Percentiles rank a stretch among this genome's conserved stretches.
Evolutionary conservation across 768 basidiomycete species (phyloP).

Genomic region (Leccinellum luteum): DNA sequence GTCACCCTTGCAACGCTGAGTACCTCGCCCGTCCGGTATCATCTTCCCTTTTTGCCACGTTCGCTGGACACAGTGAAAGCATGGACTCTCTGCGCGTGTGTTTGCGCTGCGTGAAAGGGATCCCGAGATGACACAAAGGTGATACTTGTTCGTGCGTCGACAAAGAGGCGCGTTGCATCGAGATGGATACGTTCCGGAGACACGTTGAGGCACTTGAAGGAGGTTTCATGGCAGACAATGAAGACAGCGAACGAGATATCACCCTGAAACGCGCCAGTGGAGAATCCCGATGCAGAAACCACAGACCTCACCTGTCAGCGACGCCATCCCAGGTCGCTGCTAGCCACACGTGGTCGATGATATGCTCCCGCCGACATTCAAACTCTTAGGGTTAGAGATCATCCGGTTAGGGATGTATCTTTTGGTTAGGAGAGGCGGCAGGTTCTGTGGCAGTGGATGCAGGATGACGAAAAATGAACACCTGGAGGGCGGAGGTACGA

Average conservation of each 20-base stretch:
- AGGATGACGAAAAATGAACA: constrained; percentile 32
- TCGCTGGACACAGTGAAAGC: constrained; percentile 25
- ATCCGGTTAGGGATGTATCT: constrained; percentile 46
- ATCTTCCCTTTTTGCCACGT: constrained; percentile 37
- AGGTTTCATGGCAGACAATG: constrained; percentile 42
- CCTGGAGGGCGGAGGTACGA: constrained; percentile 48
- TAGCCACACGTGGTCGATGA: constrained; percentile 24
- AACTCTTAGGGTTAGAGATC: constrained; percentile 62
- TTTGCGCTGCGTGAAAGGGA: constrained; percentile 33
- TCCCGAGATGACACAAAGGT: constrained; percentile 53
- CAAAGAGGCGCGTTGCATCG: constrained; percentile 16
- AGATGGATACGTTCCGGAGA: constrained; percentile 52
- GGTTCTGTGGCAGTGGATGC: constrained; percentile 30
- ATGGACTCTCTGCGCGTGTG: constrained; percentile 25
- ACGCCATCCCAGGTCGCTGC: constrained; percentile 19
- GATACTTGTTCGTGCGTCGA: constrained; percentile 41
- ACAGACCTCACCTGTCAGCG: constrained; percentile 16
- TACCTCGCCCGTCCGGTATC: constrained; percentile 49
- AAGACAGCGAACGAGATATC: constrained; percentile 17
- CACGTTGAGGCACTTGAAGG: constrained; percentile 35
- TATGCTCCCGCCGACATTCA: constrained; percentile 33
- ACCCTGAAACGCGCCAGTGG: constrained; percentile 9
- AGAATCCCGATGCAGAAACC: constrained; percentile 2
- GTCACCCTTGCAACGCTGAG: constrained; percentile 17
- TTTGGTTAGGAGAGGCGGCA: constrained; percentile 46